Base-by-base conservation (phyloP, 208 protist species). In the Trypanosoma platydactyli region DNA sequence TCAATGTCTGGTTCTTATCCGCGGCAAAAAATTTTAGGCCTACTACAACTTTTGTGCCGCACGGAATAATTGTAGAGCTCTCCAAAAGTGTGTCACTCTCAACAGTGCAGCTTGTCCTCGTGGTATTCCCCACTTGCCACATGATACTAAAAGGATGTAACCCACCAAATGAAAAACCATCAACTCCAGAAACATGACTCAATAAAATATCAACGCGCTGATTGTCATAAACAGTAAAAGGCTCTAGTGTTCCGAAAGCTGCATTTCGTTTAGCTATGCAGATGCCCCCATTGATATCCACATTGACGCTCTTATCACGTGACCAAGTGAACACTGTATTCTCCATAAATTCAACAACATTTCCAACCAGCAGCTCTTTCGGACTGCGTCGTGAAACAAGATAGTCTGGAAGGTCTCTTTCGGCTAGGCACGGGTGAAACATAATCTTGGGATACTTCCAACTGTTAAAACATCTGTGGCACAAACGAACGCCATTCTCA, bases 271-370 rank as follows among this genome's bases (percentile, higher is more conserved):
- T 65, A 1, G 91, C 75, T 41, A 94, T 74, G 55, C 71, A 79
- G 12, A 75, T 60, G 38, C 77, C 64, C 12, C 73, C 78, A 33
- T 84, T 49, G 42, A 68, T 67, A 62, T 91, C 77, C 11, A 77
- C 68, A 69, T 95, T 95, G 25, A 96, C 88, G 58, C 87, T 90
- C 64, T 80, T 77, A 48, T 71, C 64, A 6, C 16, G 41, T 13
- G 71, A 83, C 88, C 91, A 96, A n/a, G 70, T 65, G 33, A 89
- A 68, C 0, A 78, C 75, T 15, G 76, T 50, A 64, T 83, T 90
- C 68, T 94, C 88, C 41, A 91, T 78, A 65, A 92, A 93, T 66
- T 94, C 82, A 20, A 96, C 79, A 54, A 85, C 77, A 20, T 70
- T 68, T 45, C 80, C 85, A 12, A 77, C 64, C 4, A 68, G n/a